Percentiles rank a stretch among this genome's conserved stretches.
phyloP scores from a whole-genome alignment of 108 stramenopile genomes.

The Cyclostephanos invisitatus region DNA sequence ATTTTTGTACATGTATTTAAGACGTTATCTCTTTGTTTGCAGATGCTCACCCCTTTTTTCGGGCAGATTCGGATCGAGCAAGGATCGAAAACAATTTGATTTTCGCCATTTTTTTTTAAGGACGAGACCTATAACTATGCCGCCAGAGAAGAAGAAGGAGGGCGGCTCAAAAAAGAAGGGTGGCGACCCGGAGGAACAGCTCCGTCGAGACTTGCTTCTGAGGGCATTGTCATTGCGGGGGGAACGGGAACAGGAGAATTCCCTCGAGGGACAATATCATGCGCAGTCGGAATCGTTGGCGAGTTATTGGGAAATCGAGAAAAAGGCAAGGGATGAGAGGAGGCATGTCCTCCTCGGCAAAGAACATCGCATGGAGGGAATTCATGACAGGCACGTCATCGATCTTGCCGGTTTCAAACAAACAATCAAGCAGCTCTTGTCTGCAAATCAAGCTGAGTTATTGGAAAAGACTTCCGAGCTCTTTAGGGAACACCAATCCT shows the following conservation, averaged over 20 bases:
- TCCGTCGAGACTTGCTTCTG: constrained; percentile 32
- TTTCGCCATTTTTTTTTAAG: not conserved
- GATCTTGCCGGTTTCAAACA: constrained; percentile 35
- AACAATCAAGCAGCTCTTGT: constrained; percentile 37
- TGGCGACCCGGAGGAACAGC: constrained; percentile 19
- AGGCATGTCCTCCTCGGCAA: constrained; percentile 31
- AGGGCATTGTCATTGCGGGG: constrained; percentile 13
- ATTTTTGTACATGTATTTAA: too few species aligned
- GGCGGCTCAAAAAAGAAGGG: constrained; percentile 14
- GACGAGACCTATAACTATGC: not conserved
- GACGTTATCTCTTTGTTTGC: too few species aligned
- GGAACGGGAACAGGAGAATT: constrained; percentile 12
- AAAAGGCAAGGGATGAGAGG: constrained; percentile 35
- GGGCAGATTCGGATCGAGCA: too few species aligned
- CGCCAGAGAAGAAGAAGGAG: not conserved
- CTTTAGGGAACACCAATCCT: constrained; percentile 25
- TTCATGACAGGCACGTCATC: constrained; percentile 31
- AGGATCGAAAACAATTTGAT: not conserved
- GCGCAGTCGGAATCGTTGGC: constrained; percentile 27
- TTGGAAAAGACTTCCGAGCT: constrained; percentile 20
- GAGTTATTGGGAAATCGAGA: constrained; percentile 44
- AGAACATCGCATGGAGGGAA: constrained; percentile 35
- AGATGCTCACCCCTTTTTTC: too few species aligned
- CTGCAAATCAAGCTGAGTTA: constrained; percentile 37
- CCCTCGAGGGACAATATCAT: constrained; percentile 20